Percentiles rank a stretch among this genome's conserved stretches.
phyloP scores from a whole-genome alignment of 2,329 filamentous ascomycete genomes.

The Keithomyces neogunnii region DNA sequence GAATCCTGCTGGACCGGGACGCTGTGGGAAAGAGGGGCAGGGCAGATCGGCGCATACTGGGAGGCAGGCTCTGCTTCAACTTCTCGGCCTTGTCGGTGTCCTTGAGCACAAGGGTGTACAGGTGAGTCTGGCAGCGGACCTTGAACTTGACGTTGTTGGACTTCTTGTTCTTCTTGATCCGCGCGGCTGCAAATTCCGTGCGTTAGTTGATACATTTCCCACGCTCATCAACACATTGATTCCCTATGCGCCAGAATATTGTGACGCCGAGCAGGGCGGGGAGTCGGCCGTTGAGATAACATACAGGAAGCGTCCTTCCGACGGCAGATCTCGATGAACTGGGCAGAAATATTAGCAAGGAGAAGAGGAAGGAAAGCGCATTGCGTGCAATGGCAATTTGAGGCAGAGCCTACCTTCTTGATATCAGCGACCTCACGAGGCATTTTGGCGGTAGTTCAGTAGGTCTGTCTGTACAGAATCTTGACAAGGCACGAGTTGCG shows the following conservation, averaged over 20 bases:
- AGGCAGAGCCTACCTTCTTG: conserved; percentile 57
- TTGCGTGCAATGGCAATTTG: not conserved
- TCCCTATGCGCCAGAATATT: conserved; percentile 2
- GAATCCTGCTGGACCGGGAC: not conserved
- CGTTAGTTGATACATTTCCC: conserved; percentile 19
- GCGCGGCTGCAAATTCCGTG: conserved; percentile 52
- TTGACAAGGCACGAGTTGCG: conserved; percentile 9
- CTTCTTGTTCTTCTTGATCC: conserved; percentile 94
- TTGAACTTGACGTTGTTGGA: conserved; percentile 98
- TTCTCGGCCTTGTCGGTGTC: conserved; percentile 99
- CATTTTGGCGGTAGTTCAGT: conserved; percentile 64
- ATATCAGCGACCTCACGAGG: conserved; percentile 97
- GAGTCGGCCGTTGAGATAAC: conserved; percentile 33
- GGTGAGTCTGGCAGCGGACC: conserved; percentile 93
- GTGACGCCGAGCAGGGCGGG: conserved; percentile 1
- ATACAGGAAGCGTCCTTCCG: conserved; percentile 98
- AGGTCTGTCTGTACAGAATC: conserved; percentile 15
- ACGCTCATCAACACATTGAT: not conserved
- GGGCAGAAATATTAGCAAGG: conserved; percentile 15
- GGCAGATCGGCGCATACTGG: conserved; percentile 63
- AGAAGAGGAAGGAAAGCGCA: not conserved
- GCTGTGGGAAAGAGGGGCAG: not conserved
- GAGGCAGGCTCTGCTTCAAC: conserved; percentile 97
- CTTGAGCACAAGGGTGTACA: conserved; percentile 98
- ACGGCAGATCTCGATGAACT: conserved; percentile 99